These are phyloP conservation scores for Zea luxurians DNA, from an alignment of 176 grass and related monocot species.

Conservation along the genomic window DNA sequence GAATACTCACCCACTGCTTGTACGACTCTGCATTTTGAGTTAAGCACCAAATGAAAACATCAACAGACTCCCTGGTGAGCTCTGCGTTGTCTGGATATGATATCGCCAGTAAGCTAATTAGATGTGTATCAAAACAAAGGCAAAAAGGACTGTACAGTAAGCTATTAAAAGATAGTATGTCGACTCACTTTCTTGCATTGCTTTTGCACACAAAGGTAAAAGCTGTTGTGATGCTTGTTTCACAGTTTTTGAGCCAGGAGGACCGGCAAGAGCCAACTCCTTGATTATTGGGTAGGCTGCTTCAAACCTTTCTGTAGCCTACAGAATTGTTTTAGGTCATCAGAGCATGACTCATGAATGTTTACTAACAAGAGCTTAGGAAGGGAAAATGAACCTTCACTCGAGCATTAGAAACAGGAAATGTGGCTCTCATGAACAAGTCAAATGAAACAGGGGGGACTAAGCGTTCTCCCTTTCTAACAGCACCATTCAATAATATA, in stretches of 20 bases:
- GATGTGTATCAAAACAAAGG: not conserved
- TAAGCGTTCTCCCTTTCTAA: conserved; percentile 87
- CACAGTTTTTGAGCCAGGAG: conserved; percentile 80
- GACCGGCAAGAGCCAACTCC: conserved; percentile 80
- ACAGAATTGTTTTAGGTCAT: conserved; percentile 22
- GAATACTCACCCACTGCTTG: conserved; percentile 81
- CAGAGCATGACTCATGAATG: conserved; percentile 11
- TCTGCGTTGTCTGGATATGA: conserved; percentile 71
- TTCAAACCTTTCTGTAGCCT: conserved; percentile 98
- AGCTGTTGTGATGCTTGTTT: conserved; percentile 89
- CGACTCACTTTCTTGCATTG: conserved; percentile 89
- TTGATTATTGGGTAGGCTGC: conserved; percentile 77
- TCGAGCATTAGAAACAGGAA: conserved; percentile 60
- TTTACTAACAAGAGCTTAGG: not conserved
- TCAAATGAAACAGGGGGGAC: conserved; percentile 75
- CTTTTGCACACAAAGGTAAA: conserved; percentile 68
- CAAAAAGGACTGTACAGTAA: not conserved
- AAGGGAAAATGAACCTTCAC: conserved; percentile 55
- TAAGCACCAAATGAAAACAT: conserved; percentile 88
- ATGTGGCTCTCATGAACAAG: conserved; percentile 72
- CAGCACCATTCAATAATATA: conserved; percentile 80
- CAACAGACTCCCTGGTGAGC: conserved; percentile 65
- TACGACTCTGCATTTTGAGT: conserved; percentile 75
- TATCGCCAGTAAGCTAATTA: conserved; percentile 8
- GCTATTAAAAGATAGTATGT: not conserved